These are phyloP conservation scores for Didymellaceae sp. DNA, from an alignment of 2,329 filamentous ascomycete species.

Conservation along the genomic window DNA sequence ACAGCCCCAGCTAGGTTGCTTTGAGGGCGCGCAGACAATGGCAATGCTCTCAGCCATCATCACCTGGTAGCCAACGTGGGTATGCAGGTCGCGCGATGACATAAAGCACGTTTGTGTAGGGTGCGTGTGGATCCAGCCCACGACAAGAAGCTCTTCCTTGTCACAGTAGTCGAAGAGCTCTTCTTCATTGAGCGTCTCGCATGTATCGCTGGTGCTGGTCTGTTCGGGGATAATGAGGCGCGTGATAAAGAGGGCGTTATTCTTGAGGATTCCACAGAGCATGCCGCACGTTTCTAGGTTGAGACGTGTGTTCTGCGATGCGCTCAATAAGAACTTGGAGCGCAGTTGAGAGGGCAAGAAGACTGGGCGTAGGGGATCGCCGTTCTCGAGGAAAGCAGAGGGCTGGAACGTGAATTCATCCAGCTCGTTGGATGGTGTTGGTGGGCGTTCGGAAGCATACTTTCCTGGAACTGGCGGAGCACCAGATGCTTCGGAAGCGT, in stretches of 20 bases:
- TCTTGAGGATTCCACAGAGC: conserved; percentile 86
- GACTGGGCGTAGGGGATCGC: conserved; percentile 81
- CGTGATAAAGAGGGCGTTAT: conserved; percentile 91
- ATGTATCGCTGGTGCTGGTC: conserved; percentile 87
- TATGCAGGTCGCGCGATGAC: conserved; percentile 92
- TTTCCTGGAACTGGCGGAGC: conserved; percentile 44
- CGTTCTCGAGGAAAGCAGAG: conserved; percentile 87
- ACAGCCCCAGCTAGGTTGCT: conserved; percentile 82
- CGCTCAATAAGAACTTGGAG: conserved; percentile 74
- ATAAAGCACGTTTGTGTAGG: conserved; percentile 97
- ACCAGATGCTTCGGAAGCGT: conserved; percentile 19
- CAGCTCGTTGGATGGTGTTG: conserved; percentile 49
- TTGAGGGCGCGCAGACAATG: conserved; percentile 91
- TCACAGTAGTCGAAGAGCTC: conserved; percentile 90
- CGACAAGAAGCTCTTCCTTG: conserved; percentile 78
- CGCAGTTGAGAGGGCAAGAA: conserved; percentile 83
- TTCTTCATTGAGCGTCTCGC: conserved; percentile 88
- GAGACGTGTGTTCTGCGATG: conserved; percentile 74
- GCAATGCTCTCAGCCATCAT: conserved; percentile 97
- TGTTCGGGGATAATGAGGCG: conserved; percentile 91
- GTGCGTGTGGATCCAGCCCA: conserved; percentile 98
- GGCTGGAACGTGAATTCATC: conserved; percentile 81
- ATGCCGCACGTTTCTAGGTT: conserved; percentile 97
- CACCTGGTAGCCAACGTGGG: conserved; percentile 90
- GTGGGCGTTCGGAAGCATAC: conserved; percentile 26